These are phyloP conservation scores for Tilletia indica DNA, from an alignment of 1,284 basidiomycete genomes.

Conservation along the genomic window DNA sequence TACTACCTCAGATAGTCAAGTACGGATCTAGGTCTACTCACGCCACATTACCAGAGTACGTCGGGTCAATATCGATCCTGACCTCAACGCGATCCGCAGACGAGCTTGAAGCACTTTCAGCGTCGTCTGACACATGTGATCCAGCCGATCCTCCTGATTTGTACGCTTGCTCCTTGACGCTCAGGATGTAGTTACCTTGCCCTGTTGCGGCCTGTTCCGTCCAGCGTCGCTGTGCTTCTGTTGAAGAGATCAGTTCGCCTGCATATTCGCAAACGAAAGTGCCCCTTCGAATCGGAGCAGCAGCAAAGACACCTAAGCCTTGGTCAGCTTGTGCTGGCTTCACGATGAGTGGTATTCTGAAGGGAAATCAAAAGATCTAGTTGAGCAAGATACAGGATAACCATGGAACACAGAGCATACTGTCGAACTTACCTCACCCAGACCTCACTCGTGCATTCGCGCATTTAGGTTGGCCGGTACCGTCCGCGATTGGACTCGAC, in stretches of 20 bases:
- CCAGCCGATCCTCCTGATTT: background rate
- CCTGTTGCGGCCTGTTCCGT: background rate
- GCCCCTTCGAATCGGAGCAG: slow-evolving; percentile 19
- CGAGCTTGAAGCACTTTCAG: background rate
- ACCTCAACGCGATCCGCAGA: background rate
- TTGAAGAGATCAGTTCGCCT: slow-evolving; percentile 21
- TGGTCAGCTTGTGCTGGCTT: background rate
- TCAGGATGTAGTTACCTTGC: slow-evolving; percentile 15
- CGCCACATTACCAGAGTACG: slow-evolving; percentile 5
- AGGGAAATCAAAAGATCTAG: too few species aligned
- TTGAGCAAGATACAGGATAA: too few species aligned
- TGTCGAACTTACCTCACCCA: background rate
- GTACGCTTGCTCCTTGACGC: background rate
- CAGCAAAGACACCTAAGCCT: slow-evolving; percentile 21
- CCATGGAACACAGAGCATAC: too few species aligned
- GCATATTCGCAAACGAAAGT: slow-evolving; percentile 24
- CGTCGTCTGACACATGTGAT: background rate
- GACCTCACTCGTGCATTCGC: background rate
- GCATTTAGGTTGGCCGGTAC: background rate
- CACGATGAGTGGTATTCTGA: background rate
- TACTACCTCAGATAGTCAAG: background rate
- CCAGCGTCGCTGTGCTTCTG: slow-evolving; percentile 21
- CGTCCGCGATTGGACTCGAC: background rate
- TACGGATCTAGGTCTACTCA: slow-evolving; percentile 12
- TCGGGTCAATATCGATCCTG: slow-evolving; percentile 18